Evolutionary conservation across 2,329 filamentous ascomycete genomes (phyloP).

Genomic region (Fusarium chuoi): DNA sequence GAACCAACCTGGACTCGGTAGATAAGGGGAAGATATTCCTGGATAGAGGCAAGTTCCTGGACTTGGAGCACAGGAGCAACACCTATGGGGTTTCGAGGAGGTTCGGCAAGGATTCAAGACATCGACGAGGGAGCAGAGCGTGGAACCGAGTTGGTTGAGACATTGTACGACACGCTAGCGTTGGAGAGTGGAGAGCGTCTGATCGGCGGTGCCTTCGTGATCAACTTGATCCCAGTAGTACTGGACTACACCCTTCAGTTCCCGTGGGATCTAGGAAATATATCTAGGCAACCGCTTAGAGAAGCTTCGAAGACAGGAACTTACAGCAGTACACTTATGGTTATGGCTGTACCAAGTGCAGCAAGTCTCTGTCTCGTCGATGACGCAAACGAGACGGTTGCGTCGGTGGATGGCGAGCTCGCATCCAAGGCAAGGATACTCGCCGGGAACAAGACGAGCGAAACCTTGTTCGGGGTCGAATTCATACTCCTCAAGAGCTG

Average conservation of each 20-base stretch:
- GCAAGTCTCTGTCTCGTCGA: background rate
- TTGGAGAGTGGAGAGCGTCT: background rate
- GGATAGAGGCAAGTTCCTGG: background rate
- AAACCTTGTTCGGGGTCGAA: background rate
- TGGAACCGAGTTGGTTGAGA: fast-evolving
- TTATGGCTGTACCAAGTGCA: background rate
- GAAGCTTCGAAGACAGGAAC: background rate
- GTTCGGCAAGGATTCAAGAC: background rate
- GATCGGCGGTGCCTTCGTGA: background rate
- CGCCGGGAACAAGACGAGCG: background rate
- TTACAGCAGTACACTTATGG: fast-evolving
- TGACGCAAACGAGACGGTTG: background rate
- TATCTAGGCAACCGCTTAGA: background rate
- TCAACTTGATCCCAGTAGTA: background rate
- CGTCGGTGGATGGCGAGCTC: background rate
- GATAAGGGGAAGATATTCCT: background rate
- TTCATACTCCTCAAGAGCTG: background rate
- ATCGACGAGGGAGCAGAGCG: background rate
- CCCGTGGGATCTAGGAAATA: background rate
- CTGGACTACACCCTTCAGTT: background rate
- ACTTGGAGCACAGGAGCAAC: background rate
- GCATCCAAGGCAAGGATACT: background rate
- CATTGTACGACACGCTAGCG: background rate
- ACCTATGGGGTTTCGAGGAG: fast-evolving
- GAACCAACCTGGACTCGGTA: background rate